Conservation (phyloP, 768 basidiomycete species). For the Serendipita sp. region DNA sequence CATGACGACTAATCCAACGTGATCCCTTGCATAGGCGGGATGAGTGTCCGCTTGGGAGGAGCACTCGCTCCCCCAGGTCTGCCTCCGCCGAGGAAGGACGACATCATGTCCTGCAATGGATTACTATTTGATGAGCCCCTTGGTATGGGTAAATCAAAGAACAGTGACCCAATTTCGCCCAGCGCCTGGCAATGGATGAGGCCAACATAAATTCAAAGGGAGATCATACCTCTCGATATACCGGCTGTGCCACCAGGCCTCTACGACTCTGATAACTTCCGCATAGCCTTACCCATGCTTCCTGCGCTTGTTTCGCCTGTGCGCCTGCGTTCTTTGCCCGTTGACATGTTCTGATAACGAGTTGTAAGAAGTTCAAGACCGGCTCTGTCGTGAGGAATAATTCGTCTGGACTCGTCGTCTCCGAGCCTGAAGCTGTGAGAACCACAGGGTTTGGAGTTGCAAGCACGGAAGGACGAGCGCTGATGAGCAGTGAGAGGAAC, state of each 20-base stretch:
- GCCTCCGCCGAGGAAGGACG: slow-evolving; percentile 71
- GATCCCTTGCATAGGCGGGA: background rate
- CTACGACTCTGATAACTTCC: slow-evolving; percentile 70
- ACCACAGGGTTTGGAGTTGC: slow-evolving; percentile 24
- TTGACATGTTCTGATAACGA: slow-evolving; percentile 80
- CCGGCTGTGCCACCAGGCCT: slow-evolving; percentile 40
- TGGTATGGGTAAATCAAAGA: slow-evolving; percentile 79
- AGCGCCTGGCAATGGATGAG: slow-evolving; percentile 32
- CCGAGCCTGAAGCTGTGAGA: slow-evolving; percentile 12
- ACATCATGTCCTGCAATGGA: slow-evolving; percentile 78
- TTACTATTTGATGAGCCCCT: slow-evolving; percentile 47
- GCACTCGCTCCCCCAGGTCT: slow-evolving; percentile 4
- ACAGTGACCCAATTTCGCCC: slow-evolving; percentile 51
- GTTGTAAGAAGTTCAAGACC: slow-evolving; percentile 76
- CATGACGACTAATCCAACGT: background rate
- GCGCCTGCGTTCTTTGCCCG: slow-evolving; percentile 32
- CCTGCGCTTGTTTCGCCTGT: slow-evolving; percentile 62
- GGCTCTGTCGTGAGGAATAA: slow-evolving; percentile 60
- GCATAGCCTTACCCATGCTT: slow-evolving; percentile 70
- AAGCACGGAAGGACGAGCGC: slow-evolving; percentile 27
- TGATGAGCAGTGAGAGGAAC: slow-evolving; percentile 49
- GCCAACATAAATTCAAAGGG: slow-evolving; percentile 2
- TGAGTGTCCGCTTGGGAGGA: background rate
- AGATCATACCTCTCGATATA: slow-evolving; percentile 44
- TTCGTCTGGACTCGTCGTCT: slow-evolving; percentile 42